Evolutionary conservation across 768 basidiomycete genomes (phyloP).

Genomic region (Pleurotus djamor): DNA sequence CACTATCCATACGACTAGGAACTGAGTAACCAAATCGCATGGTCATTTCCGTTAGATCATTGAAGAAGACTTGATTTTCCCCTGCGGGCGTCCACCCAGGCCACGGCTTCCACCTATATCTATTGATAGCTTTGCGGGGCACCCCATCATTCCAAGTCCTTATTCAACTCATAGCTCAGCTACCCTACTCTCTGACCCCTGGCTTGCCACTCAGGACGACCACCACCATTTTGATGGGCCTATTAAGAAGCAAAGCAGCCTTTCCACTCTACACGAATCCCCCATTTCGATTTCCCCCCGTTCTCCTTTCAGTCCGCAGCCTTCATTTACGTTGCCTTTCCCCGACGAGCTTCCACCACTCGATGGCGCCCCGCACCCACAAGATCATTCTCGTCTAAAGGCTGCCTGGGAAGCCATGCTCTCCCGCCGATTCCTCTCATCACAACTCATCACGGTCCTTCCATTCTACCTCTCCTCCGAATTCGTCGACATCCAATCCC

Average conservation of each 20-base stretch:
- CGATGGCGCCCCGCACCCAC: slow-evolving; percentile 33
- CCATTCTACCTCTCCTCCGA: slow-evolving; percentile 62
- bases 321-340: slow-evolving; percentile 2
- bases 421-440: slow-evolving; percentile 49
- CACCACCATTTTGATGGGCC: slow-evolving; percentile 14
- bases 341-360: slow-evolving; percentile 11
- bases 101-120: slow-evolving; percentile 12
- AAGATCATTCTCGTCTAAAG: slow-evolving; percentile 62
- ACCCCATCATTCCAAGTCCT: slow-evolving; percentile 7
- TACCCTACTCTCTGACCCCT: slow-evolving; percentile 20
- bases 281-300: slow-evolving; percentile 10
- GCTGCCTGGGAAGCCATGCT: slow-evolving; percentile 72
- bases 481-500: slow-evolving; percentile 51
- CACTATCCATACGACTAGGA: background rate
- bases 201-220: slow-evolving; percentile 9
- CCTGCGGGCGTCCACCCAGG: slow-evolving; percentile 33
- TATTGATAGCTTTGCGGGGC: slow-evolving; percentile 9
- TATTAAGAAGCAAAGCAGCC: slow-evolving; percentile 18
- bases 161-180: slow-evolving; percentile 18
- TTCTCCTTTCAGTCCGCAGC: slow-evolving; percentile 13
- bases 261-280: slow-evolving; percentile 21
- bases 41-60: slow-evolving; percentile 46
- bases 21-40: slow-evolving; percentile 3
- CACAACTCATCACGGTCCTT: slow-evolving; percentile 54
- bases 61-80: slow-evolving; percentile 75